phyloP scores from a whole-genome alignment of 2,329 filamentous ascomycete genomes.

The Pseudogymnoascus sp. region DNA sequence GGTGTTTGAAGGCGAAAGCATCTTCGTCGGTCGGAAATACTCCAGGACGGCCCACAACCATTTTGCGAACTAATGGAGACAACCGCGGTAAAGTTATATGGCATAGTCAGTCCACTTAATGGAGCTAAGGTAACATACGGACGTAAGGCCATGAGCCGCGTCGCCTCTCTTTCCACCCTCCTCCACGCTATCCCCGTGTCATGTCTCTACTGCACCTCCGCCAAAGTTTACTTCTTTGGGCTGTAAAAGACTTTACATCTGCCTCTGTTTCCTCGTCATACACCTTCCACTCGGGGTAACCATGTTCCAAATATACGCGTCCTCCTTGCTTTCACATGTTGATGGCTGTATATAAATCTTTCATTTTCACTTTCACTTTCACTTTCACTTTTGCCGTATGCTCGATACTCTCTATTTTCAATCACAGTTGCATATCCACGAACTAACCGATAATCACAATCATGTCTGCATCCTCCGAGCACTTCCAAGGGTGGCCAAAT shows the following conservation, averaged over 20 bases:
- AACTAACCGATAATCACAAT: background rate
- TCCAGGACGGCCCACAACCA: background rate
- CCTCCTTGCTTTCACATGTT: background rate
- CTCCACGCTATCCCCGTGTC: background rate
- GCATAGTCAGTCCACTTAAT: background rate
- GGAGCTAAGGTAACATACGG: background rate
- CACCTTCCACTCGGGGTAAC: background rate
- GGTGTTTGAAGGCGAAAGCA: background rate
- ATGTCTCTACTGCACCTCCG: constrained; percentile 13
- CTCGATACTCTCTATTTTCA: background rate
- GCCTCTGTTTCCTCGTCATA: constrained; percentile 19
- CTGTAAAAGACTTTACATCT: constrained; percentile 21
- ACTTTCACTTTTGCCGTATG: background rate
- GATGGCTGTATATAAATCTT: background rate
- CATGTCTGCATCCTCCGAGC: background rate
- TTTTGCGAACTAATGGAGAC: background rate
- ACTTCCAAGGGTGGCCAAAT: background rate
- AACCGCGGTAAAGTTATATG: background rate
- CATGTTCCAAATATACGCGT: background rate
- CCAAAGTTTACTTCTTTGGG: constrained; percentile 16
- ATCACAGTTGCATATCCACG: background rate
- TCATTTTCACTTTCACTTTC: background rate
- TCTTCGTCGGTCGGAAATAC: background rate
- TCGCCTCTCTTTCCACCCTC: background rate
- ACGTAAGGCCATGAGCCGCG: constrained; percentile 1